A percentile compares a stretch with the other conserved stretches of the same genome.
These are phyloP conservation scores for Boletus sp. DNA, from an alignment of 1,284 basidiomycete species.

Conservation along the genomic window DNA sequence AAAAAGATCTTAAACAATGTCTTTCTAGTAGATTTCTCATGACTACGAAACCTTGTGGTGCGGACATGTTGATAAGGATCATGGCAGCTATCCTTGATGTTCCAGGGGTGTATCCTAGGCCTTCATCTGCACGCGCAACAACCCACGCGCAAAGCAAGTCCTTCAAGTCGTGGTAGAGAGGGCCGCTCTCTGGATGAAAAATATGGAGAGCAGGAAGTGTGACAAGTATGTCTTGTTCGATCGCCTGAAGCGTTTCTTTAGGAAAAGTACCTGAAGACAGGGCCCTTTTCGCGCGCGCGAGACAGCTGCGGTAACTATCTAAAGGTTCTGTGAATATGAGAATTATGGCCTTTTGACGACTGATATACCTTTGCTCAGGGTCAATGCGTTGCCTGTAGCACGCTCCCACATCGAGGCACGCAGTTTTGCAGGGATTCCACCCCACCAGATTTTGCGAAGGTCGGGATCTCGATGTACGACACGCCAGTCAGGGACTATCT, in stretches of 20 bases:
- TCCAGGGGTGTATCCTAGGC: constrained; percentile 70
- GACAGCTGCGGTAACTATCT: constrained; percentile 73
- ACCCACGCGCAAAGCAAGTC: constrained; percentile 91
- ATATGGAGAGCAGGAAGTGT: constrained; percentile 89
- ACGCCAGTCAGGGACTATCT: constrained; percentile 82
- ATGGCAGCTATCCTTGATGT: constrained; percentile 81
- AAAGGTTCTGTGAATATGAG: constrained; percentile 3
- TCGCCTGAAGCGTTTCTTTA: constrained; percentile 56
- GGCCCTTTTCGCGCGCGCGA: constrained; percentile 72
- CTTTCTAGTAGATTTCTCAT: constrained; percentile 88
- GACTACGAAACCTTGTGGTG: constrained; percentile 77
- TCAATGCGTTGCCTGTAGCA: constrained; percentile 85
- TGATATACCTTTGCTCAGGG: constrained; percentile 75
- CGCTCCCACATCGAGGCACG: constrained; percentile 85
- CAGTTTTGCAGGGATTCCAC: constrained; percentile 83
- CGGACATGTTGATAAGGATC: constrained; percentile 83
- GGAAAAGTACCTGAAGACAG: constrained; percentile 73
- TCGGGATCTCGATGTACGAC: constrained; percentile 61
- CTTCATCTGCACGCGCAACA: constrained; percentile 85
- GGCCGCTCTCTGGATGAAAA: constrained; percentile 75
- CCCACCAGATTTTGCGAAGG: constrained; percentile 85
- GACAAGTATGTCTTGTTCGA: constrained; percentile 77
- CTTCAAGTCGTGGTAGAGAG: constrained; percentile 82
- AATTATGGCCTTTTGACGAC: not conserved
- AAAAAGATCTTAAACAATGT: constrained; percentile 84